These are phyloP conservation scores for Falciphora oryzae DNA, from an alignment of 2,329 filamentous ascomycete genomes.

Conservation along the genomic window DNA sequence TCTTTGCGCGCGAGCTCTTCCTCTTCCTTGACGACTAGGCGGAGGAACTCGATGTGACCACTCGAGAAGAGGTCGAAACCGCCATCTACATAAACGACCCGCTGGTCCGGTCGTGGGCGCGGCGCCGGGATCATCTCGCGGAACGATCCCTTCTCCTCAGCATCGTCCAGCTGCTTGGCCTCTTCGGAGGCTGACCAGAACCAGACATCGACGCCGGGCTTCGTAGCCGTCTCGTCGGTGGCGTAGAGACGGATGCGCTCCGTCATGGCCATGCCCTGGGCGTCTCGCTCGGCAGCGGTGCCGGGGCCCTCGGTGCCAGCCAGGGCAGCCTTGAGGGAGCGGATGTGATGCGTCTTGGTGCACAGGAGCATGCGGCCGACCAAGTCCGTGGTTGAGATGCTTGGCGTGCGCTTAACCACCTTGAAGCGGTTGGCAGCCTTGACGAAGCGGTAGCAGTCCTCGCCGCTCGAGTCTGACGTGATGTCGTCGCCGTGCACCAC, in stretches of 20 bases:
- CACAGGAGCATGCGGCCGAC: conserved; percentile 96
- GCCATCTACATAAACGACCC: conserved; percentile 90
- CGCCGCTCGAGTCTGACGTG: conserved; percentile 72
- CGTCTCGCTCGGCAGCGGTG: conserved; percentile 57
- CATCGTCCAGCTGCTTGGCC: conserved; percentile 36
- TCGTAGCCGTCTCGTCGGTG: conserved; percentile 73
- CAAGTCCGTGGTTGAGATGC: conserved; percentile 96
- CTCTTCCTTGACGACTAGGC: conserved; percentile 68
- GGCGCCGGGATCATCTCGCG: conserved; percentile 63
- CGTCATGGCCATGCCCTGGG: conserved; percentile 61
- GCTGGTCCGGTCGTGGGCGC: conserved; percentile 69
- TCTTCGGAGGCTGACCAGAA: conserved; percentile 62
- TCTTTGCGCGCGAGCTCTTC: conserved; percentile 58
- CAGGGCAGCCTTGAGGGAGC: conserved; percentile 64
- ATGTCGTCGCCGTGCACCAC: conserved; percentile 38
- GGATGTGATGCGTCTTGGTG: conserved; percentile 91
- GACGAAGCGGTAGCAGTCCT: conserved; percentile 97
- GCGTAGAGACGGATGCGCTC: conserved; percentile 81
- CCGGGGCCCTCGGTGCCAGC: conserved; percentile 68
- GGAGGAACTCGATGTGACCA: conserved; percentile 92
- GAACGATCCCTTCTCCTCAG: conserved; percentile 60
- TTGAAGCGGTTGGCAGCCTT: conserved; percentile 92
- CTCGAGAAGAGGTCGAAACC: conserved; percentile 96
- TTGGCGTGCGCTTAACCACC: conserved; percentile 92
- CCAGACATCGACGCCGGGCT: conserved; percentile 79